Conservation (phyloP, 2,329 filamentous ascomycete species). For the Alternaria hordeiaustralica region DNA sequence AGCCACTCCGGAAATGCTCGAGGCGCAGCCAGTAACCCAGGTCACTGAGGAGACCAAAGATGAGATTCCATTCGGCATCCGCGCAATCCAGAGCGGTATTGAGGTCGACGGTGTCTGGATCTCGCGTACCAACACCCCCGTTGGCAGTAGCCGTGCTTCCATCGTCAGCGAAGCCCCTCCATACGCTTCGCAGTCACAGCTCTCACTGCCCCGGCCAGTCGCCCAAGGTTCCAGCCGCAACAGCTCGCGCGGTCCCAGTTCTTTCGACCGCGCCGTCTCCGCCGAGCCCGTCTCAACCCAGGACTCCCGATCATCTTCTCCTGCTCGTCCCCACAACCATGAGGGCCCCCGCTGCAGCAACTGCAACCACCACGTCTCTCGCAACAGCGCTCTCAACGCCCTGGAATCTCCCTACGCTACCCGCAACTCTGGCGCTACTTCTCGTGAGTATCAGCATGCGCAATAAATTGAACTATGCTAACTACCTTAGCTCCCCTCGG, state of each 20-base stretch:
- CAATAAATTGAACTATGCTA: background rate
- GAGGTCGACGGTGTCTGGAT: slow-evolving; percentile 80
- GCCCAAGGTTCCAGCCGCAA: slow-evolving; percentile 42
- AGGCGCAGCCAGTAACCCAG: slow-evolving; percentile 66
- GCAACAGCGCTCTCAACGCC: slow-evolving; percentile 44
- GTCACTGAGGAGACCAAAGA: slow-evolving; percentile 58
- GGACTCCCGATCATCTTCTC: slow-evolving; percentile 42
- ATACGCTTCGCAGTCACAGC: slow-evolving; percentile 39
- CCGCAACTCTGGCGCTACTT: slow-evolving; percentile 25
- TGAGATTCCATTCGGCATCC: slow-evolving; percentile 83
- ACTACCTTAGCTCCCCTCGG: slow-evolving; percentile 24
- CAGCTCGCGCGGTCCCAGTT: slow-evolving; percentile 45
- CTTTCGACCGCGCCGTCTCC: slow-evolving; percentile 48
- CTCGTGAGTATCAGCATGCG: slow-evolving; percentile 29
- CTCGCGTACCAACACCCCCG: slow-evolving; percentile 54
- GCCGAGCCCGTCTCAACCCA: slow-evolving; percentile 43
- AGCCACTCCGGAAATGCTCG: slow-evolving; percentile 67
- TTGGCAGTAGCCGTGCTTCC: slow-evolving; percentile 45
- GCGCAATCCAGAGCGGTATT: slow-evolving; percentile 82
- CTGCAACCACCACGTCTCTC: slow-evolving; percentile 32
- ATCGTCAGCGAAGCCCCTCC: slow-evolving; percentile 36
- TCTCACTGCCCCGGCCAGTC: slow-evolving; percentile 40
- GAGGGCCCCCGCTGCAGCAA: slow-evolving; percentile 45
- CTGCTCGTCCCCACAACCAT: slow-evolving; percentile 33
- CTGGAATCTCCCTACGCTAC: slow-evolving; percentile 35